These are phyloP conservation scores for Sporothrix sp. DNA, from an alignment of 2,329 filamentous ascomycete genomes.

Conservation along the genomic window DNA sequence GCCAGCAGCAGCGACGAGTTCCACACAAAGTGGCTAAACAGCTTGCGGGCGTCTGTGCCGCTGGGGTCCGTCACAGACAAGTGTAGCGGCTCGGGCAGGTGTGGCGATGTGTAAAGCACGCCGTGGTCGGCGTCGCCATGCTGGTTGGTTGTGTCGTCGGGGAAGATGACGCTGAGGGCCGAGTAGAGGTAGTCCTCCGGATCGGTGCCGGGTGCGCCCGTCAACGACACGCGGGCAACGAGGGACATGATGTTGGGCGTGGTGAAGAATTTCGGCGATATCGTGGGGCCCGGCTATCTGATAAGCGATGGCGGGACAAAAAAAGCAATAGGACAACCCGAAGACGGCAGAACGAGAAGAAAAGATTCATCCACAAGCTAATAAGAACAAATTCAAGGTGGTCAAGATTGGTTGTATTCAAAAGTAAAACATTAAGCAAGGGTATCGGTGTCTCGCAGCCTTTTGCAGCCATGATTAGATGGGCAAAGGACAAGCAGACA, in stretches of 20 bases:
- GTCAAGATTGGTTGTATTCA: too few relatives aligned
- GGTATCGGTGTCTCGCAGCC: conserved; percentile 15
- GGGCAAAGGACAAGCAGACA: neutral
- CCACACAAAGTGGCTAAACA: conserved; percentile 68
- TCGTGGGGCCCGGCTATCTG: too few relatives aligned
- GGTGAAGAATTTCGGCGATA: too few relatives aligned
- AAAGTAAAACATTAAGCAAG: conserved; percentile 2
- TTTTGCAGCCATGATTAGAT: neutral
- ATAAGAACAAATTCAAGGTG: too few relatives aligned
- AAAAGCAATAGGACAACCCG: too few relatives aligned
- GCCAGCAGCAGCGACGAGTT: conserved; percentile 51
- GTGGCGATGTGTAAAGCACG: conserved; percentile 49
- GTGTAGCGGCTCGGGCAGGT: conserved; percentile 35
- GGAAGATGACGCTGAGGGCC: conserved; percentile 54
- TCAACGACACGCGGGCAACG: conserved; percentile 34
- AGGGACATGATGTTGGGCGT: conserved; percentile 33
- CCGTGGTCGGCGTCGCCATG: conserved; percentile 53
- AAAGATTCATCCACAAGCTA: neutral
- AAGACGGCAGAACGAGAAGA: too few relatives aligned
- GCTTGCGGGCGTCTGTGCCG: conserved; percentile 42
- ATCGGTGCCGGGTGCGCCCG: conserved; percentile 28
- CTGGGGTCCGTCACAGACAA: conserved; percentile 39
- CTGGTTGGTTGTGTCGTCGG: conserved; percentile 55
- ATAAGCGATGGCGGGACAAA: too few relatives aligned
- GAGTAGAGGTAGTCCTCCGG: conserved; percentile 52